Evolutionary conservation across 257 asterid genomes (phyloP), one percentile per base, ranked within the genome.

Genomic region (Salvia rosmarinus): DNA sequence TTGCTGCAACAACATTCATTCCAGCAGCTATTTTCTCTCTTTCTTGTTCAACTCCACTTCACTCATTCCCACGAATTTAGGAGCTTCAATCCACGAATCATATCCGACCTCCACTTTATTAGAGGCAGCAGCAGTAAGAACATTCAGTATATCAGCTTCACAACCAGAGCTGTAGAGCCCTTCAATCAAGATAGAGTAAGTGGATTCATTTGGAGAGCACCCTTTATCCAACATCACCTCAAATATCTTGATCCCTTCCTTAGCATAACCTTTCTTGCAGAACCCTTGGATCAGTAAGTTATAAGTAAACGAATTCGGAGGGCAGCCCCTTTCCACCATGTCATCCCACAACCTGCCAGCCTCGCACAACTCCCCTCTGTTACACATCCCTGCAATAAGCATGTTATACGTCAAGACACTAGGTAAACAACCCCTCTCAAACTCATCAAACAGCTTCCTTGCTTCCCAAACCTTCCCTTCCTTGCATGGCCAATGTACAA

Each of bases 321-420:
- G 63, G 59, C 91, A 88, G 4, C 89, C 90, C 75, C 83, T 85
- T 67, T 85, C 94, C 67, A 89, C 89, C 98, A 93, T 89, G 67
- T 89, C 88, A 78, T 93, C 98, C 98, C 97, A 93, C 59, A 93
- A 79, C 79, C 90, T 89, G 67, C 96, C 98, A 14, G 96, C 98
- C 75, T 93, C 97, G 65, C 82, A 75, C 74, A 93, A 66, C 80
- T 90, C 91, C 74, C 97, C 98, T 46, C 42, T 75, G 50, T 87
- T 96, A 62, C 97, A 91, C 98, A 94, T 82, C 34, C 97, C 95
- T 0, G 94, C 89, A 76, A 94, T 90, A 42, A 94, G 96, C 42
- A 77, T 79, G 77, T 94, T 89, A 82, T 85, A 90, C 3, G 96
- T 86, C 89, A 94, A 72, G 50, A 80, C 85, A 63, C 96, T 89